Conservation (phyloP, 306 rosid genomes). For the Hippophae gyantsensis region DNA sequence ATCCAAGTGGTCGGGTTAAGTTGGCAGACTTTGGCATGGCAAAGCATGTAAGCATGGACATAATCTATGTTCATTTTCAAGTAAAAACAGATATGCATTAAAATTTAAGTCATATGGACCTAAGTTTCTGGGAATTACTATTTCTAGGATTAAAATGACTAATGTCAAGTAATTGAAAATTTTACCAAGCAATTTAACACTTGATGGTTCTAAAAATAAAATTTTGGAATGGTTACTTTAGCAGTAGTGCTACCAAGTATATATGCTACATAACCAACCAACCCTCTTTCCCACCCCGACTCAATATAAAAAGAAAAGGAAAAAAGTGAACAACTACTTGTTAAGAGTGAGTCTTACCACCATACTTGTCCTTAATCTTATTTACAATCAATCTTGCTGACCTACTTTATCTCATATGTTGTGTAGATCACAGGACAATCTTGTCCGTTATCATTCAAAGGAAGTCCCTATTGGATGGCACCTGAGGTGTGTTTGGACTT, state of each 20-base stretch:
- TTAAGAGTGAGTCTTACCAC: not conserved
- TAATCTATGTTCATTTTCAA: conserved; percentile 9
- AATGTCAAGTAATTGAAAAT: too few species aligned
- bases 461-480: conserved; percentile 99
- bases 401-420: conserved; percentile 19
- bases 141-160: too few species aligned
- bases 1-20: conserved; percentile 88
- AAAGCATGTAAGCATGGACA: conserved; percentile 73
- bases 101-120: too few species aligned
- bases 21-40: conserved; percentile 99
- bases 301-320: too few species aligned
- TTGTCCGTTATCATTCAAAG: conserved; percentile 88
- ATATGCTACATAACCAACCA: too few species aligned
- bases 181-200: too few species aligned
- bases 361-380: conserved; percentile 4
- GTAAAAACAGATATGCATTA: conserved; percentile 7
- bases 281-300: too few species aligned
- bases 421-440: conserved; percentile 76
- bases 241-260: too few species aligned
- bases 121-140: too few species aligned
- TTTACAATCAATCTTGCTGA: conserved; percentile 20
- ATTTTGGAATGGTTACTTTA: too few species aligned
- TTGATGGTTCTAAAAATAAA: too few species aligned
- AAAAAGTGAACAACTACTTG: too few species aligned
- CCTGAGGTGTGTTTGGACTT: conserved; percentile 61